Evolutionary conservation across 148 eudicot genomes (phyloP).

Genomic region (Spergularia bocconei): DNA sequence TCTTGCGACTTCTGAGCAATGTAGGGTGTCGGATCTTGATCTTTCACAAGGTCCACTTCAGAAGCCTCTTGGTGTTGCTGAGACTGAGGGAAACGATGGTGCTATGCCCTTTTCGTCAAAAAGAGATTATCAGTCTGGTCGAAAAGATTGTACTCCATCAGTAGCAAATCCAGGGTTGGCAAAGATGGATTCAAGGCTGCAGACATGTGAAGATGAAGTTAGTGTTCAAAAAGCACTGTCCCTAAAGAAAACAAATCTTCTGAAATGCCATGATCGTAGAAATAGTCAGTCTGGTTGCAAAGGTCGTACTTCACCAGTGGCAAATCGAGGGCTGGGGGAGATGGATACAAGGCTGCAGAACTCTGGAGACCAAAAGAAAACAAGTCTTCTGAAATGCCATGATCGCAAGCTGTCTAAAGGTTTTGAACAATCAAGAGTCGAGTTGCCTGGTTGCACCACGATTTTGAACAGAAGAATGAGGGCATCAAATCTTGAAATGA

Average conservation of each 20-base stretch:
- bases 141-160: slow-evolving; percentile 21
- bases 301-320: slow-evolving; percentile 18
- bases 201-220: slow-evolving; percentile 3
- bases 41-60: slow-evolving; percentile 20
- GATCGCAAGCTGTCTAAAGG: slow-evolving; percentile 27
- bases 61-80: slow-evolving; percentile 19
- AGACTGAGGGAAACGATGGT: slow-evolving; percentile 27
- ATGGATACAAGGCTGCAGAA: background rate
- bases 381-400: slow-evolving; percentile 9
- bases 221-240: slow-evolving; percentile 7
- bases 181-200: background rate
- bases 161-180: slow-evolving; percentile 18
- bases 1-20: slow-evolving; percentile 32
- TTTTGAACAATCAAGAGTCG: slow-evolving; percentile 17
- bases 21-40: slow-evolving; percentile 26
- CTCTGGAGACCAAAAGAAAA: slow-evolving; percentile 14
- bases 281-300: slow-evolving; percentile 27
- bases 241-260: slow-evolving; percentile 9
- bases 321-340: slow-evolving; percentile 20
- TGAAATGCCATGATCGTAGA: slow-evolving; percentile 19
- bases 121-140: slow-evolving; percentile 27
- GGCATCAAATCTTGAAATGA: slow-evolving; percentile 62
- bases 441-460: slow-evolving; percentile 26
- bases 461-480: slow-evolving; percentile 51
- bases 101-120: slow-evolving; percentile 27